Percentiles rank a stretch among this genome's conserved stretches.
phyloP scores from a whole-genome alignment of 129 eudicot species.

The Pseudognaphalium luteoalbum region DNA sequence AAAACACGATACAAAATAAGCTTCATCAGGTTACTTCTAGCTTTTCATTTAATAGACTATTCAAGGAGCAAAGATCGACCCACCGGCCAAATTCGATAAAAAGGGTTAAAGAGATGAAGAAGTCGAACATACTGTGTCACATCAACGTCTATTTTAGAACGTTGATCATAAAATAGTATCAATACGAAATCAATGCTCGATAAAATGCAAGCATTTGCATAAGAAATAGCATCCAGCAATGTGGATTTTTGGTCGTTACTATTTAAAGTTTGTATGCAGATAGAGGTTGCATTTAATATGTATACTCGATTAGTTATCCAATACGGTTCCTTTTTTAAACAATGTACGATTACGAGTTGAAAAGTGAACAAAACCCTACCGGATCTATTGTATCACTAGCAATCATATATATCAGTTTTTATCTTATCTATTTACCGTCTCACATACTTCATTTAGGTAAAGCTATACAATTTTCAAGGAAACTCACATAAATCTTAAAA shows the following conservation, averaged over 20 bases:
- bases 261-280: background rate
- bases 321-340: too few species aligned
- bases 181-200: background rate
- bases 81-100: background rate
- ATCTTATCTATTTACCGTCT: too few species aligned
- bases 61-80: background rate
- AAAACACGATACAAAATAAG: background rate
- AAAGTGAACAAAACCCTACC: too few species aligned
- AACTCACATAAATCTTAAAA: too few species aligned
- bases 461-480: too few species aligned
- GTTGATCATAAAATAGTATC: background rate
- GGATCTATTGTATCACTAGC: too few species aligned
- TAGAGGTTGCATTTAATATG: background rate
- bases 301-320: too few species aligned
- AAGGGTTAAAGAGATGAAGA: background rate
- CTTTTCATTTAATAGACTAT: background rate
- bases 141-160: background rate
- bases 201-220: background rate
- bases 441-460: too few species aligned
- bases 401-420: too few species aligned
- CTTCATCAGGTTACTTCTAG: background rate
- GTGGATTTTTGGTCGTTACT: background rate
- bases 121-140: background rate
- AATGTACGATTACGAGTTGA: too few species aligned
- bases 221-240: background rate